phyloP scores from a whole-genome alignment of 352 stramenopile genomes.

The Aphanomyces cochlioides region DNA sequence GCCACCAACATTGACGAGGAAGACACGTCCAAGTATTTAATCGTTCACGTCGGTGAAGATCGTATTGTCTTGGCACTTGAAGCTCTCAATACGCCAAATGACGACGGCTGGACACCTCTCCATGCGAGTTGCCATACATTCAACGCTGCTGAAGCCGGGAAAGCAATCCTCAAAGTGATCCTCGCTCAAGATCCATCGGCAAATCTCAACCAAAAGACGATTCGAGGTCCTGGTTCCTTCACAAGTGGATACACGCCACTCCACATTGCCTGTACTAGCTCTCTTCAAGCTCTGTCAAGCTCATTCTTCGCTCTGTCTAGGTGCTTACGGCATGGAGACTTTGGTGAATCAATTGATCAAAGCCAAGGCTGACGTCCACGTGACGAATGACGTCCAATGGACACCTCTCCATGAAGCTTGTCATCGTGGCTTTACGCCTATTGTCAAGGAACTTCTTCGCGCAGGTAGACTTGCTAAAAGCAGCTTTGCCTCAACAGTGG shows the following conservation, averaged over 20 bases:
- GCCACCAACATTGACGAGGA: constrained; percentile 11
- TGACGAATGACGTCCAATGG: constrained; percentile 65
- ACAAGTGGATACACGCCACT: constrained; percentile 73
- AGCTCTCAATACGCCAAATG: constrained; percentile 64
- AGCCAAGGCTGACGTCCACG: constrained; percentile 60
- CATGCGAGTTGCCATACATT: constrained; percentile 72
- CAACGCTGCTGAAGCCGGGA: constrained; percentile 64
- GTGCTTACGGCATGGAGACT: constrained; percentile 65
- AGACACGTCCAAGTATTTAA: constrained; percentile 41
- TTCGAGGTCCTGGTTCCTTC: constrained; percentile 64
- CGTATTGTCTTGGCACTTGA: constrained; percentile 67
- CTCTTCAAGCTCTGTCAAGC: too few species aligned
- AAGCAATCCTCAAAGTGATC: constrained; percentile 67
- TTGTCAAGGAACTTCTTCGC: constrained; percentile 62
- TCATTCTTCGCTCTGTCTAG: constrained; percentile 2
- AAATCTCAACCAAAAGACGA: constrained; percentile 47
- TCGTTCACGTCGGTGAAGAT: constrained; percentile 66
- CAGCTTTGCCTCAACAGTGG: neutral
- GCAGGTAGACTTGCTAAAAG: constrained; percentile 31
- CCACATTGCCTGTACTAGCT: constrained; percentile 51
- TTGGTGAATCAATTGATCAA: constrained; percentile 74
- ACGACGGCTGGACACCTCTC: constrained; percentile 74
- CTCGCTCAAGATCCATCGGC: constrained; percentile 46
- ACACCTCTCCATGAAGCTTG: constrained; percentile 73
- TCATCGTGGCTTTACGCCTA: constrained; percentile 59